These are phyloP conservation scores for Penicillium sp. DNA, from an alignment of 2,329 filamentous ascomycete genomes.

Conservation along the genomic window DNA sequence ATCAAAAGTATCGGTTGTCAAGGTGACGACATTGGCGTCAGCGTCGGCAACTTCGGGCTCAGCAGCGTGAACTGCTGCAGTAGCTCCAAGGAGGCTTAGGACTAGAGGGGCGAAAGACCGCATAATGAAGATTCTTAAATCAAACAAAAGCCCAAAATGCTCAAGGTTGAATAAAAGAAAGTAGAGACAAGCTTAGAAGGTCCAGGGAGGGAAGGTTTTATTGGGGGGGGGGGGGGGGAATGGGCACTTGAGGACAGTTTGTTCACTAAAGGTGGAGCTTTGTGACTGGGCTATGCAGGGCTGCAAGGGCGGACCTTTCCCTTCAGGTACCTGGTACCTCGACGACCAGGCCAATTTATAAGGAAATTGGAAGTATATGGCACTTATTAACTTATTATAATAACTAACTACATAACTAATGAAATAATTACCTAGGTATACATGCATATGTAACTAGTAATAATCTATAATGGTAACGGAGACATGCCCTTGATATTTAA, in stretches of 20 bases:
- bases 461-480: background rate
- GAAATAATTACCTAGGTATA: too few relatives aligned
- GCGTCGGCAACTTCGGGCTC: slow-evolving; percentile 29
- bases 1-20: slow-evolving; percentile 84
- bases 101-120: slow-evolving; percentile 42
- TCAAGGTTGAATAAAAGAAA: background rate
- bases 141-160: slow-evolving; percentile 12
- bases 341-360: background rate
- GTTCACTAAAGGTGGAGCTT: slow-evolving; percentile 40
- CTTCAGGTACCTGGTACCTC: slow-evolving; percentile 6
- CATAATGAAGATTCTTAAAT: slow-evolving; percentile 31
- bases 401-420: too few relatives aligned
- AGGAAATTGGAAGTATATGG: background rate
- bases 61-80: slow-evolving; percentile 37
- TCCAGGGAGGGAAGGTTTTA: slow-evolving; percentile 14
- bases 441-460: too few relatives aligned
- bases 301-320: slow-evolving; percentile 18
- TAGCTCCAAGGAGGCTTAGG: slow-evolving; percentile 42
- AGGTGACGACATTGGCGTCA: slow-evolving; percentile 74
- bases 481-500: background rate
- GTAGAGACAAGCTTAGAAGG: slow-evolving; percentile 8
- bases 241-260: slow-evolving; percentile 42
- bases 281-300: slow-evolving; percentile 30
- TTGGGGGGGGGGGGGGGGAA: slow-evolving; percentile 14
- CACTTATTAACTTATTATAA: background rate